Conservation (phyloP, 805 yeast genomes). For the Tetrapisispora taiwanensis region DNA sequence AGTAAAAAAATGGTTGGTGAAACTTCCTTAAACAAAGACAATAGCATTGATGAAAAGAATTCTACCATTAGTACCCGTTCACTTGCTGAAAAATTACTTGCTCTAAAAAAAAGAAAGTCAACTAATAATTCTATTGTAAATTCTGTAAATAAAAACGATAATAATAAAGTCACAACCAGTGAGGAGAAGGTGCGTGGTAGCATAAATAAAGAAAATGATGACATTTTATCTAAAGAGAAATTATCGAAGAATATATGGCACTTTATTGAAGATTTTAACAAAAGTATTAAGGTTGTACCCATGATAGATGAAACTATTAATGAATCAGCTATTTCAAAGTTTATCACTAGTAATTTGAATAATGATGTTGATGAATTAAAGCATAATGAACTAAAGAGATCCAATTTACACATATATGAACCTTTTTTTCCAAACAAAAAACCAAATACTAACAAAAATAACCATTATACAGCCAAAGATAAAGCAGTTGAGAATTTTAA, state of each 20-base stretch:
- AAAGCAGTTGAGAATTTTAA: slow-evolving; percentile 42
- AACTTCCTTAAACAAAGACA: no score
- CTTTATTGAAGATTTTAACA: background rate
- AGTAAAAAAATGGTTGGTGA: no score
- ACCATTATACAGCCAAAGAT: slow-evolving; percentile 2
- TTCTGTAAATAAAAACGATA: background rate
- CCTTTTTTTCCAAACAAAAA: slow-evolving; percentile 32
- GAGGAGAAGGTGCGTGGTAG: background rate
- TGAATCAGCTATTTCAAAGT: background rate
- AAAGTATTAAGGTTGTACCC: background rate
- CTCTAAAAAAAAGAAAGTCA: background rate
- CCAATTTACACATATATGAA: slow-evolving; percentile 21
- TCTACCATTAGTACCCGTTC: background rate
- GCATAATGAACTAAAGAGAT: slow-evolving; percentile 1
- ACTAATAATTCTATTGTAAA: no score
- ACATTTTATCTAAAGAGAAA: background rate
- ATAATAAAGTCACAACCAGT: background rate
- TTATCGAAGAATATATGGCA: background rate
- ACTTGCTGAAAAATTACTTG: background rate
- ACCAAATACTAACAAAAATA: slow-evolving; percentile 8
- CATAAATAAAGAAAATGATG: background rate
- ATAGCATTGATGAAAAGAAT: no score
- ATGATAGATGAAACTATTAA: background rate
- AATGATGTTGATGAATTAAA: background rate
- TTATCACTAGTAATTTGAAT: background rate